Percentiles rank a stretch among this genome's conserved stretches.
phyloP scores from a whole-genome alignment of 805 yeast species.

The Ogataea polymorpha region DNA sequence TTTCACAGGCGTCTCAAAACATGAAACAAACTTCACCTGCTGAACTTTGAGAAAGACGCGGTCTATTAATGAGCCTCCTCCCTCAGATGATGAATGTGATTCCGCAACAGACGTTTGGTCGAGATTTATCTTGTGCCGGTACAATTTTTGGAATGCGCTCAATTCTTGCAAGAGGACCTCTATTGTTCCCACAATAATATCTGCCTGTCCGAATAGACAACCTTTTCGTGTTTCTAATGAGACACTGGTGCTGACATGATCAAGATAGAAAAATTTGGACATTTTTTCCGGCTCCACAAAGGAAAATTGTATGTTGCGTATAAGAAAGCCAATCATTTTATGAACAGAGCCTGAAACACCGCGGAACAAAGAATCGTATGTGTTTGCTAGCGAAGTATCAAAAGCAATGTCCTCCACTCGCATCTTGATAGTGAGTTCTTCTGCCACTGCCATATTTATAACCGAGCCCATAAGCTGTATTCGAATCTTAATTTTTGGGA shows the following conservation, averaged over 20 bases:
- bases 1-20: conserved; percentile 31
- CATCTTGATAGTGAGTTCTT: conserved; percentile 17
- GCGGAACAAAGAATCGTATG: conserved; percentile 24
- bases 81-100: neutral
- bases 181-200: conserved; percentile 9
- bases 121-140: neutral
- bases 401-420: conserved; percentile 20
- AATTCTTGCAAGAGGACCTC: conserved; percentile 15
- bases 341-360: conserved; percentile 7
- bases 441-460: conserved; percentile 13
- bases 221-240: conserved; percentile 10
- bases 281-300: conserved; percentile 10
- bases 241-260: conserved; percentile 14
- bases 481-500: conserved; percentile 24
- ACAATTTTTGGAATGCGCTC: conserved; percentile 17
- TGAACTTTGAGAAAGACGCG: conserved; percentile 12
- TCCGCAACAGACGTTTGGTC: neutral
- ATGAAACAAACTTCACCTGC: conserved; percentile 22
- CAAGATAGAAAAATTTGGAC: conserved; percentile 16
- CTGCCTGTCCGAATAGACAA: conserved; percentile 4
- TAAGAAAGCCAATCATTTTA: conserved; percentile 17
- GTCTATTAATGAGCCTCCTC: conserved; percentile 1
- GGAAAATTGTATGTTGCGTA: conserved; percentile 23
- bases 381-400: conserved; percentile 27
- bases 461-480: conserved; percentile 24